These are phyloP conservation scores for Quambalaria eucalypti DNA, from an alignment of 1,284 basidiomycete genomes.

Conservation along the genomic window DNA sequence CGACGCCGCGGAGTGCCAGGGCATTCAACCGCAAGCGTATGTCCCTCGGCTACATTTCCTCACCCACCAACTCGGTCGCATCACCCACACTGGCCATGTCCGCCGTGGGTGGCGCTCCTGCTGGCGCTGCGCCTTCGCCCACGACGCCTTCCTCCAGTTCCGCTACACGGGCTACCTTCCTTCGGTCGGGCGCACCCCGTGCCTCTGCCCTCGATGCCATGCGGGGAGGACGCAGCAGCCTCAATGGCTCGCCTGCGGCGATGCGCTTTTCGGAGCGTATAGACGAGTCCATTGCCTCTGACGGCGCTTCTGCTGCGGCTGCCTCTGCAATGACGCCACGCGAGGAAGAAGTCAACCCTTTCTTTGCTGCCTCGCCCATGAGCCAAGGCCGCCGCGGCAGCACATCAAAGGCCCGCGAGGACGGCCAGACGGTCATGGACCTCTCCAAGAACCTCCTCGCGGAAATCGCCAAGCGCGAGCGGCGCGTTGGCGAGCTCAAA, in stretches of 20 bases:
- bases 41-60: not conserved
- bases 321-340: not conserved
- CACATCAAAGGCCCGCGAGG: not conserved
- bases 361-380: too few species aligned
- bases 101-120: too few species aligned
- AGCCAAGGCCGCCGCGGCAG: not conserved
- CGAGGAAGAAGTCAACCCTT: not conserved
- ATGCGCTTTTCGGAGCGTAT: too few species aligned
- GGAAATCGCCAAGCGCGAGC: not conserved
- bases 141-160: not conserved
- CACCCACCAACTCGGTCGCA: not conserved
- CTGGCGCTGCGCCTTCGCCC: not conserved
- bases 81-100: too few species aligned
- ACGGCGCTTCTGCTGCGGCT: not conserved
- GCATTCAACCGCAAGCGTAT: not conserved
- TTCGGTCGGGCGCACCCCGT: not conserved
- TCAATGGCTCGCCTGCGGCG: too few species aligned
- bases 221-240: too few species aligned
- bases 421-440: constrained; percentile 1
- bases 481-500: not conserved
- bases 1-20: not conserved
- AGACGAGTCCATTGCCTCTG: not conserved
- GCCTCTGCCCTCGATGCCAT: not conserved
- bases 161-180: not conserved
- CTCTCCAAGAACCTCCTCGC: not conserved